phyloP scores from a whole-genome alignment of 2,329 filamentous ascomycete species.

The Colletotrichum spaethianum region DNA sequence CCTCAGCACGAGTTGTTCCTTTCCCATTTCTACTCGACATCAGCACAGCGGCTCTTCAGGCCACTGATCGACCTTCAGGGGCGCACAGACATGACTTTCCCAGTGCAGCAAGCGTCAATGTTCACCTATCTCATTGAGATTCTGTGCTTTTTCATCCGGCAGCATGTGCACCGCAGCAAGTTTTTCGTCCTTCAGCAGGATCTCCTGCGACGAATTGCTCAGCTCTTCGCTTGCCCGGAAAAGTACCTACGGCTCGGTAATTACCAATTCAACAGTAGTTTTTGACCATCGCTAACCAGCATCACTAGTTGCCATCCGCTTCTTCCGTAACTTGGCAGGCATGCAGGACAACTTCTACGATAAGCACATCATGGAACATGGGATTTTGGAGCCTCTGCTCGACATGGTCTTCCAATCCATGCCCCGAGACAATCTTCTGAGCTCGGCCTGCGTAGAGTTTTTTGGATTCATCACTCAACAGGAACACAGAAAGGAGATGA shows the following conservation, averaged over 20 bases:
- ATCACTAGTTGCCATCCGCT: conserved; percentile 84
- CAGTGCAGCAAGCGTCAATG: conserved; percentile 88
- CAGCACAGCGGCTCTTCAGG: conserved; percentile 87
- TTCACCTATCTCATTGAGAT: conserved; percentile 94
- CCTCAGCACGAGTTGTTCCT: conserved; percentile 90
- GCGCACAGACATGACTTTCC: conserved; percentile 77
- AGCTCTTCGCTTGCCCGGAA: conserved; percentile 85
- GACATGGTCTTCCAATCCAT: conserved; percentile 88
- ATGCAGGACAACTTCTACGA: conserved; percentile 94
- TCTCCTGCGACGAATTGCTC: conserved; percentile 82
- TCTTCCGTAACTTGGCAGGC: conserved; percentile 88
- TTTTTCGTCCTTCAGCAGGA: conserved; percentile 88
- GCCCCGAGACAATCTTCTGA: conserved; percentile 92
- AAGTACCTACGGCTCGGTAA: conserved; percentile 93
- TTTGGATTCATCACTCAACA: conserved; percentile 88
- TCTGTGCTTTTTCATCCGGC: conserved; percentile 92
- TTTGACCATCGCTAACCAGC: background rate
- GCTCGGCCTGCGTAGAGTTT: conserved; percentile 93
- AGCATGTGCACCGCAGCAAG: conserved; percentile 89
- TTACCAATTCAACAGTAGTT: conserved; percentile 49
- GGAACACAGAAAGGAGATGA: conserved; percentile 84
- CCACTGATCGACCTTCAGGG: conserved; percentile 86
- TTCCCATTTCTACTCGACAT: conserved; percentile 89
- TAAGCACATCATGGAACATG: conserved; percentile 84
- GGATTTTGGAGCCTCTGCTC: conserved; percentile 86